Percentiles rank a stretch among this genome's conserved stretches.
These are phyloP conservation scores for Boletellus ananiceps DNA, from an alignment of 768 basidiomycete species.

Conservation along the genomic window DNA sequence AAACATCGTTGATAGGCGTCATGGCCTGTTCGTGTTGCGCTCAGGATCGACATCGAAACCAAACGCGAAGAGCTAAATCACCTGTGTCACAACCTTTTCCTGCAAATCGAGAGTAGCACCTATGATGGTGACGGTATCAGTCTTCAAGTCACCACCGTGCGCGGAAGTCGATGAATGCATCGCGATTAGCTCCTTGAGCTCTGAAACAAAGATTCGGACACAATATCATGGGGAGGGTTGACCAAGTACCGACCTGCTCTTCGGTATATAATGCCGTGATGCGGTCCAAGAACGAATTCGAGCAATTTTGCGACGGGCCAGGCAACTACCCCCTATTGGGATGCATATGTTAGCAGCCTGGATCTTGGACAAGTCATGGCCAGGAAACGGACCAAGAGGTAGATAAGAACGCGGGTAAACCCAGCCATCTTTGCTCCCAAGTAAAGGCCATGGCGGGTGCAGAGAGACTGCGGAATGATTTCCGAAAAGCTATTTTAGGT, in stretches of 20 bases:
- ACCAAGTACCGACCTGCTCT: slow-evolving; percentile 46
- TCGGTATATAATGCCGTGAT: slow-evolving; percentile 90
- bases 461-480: slow-evolving; percentile 91
- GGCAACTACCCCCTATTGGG: slow-evolving; percentile 57
- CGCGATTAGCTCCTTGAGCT: slow-evolving; percentile 87
- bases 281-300: slow-evolving; percentile 70
- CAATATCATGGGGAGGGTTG: neutral
- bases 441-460: slow-evolving; percentile 84
- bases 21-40: slow-evolving; percentile 49
- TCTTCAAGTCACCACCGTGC: slow-evolving; percentile 81
- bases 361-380: neutral
- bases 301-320: slow-evolving; percentile 87
- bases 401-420: slow-evolving; percentile 64
- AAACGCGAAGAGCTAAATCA: slow-evolving; percentile 8
- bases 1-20: slow-evolving; percentile 75
- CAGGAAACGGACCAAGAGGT: slow-evolving; percentile 46
- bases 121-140: slow-evolving; percentile 85
- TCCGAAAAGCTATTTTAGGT: slow-evolving; percentile 64
- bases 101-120: slow-evolving; percentile 87
- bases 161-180: slow-evolving; percentile 72
- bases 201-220: slow-evolving; percentile 26
- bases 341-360: neutral
- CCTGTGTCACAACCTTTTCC: slow-evolving; percentile 76
- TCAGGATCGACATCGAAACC: neutral
- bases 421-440: slow-evolving; percentile 84